phyloP scores from a whole-genome alignment of 2,329 filamentous ascomycete species.

The Trichophyton equinum region DNA sequence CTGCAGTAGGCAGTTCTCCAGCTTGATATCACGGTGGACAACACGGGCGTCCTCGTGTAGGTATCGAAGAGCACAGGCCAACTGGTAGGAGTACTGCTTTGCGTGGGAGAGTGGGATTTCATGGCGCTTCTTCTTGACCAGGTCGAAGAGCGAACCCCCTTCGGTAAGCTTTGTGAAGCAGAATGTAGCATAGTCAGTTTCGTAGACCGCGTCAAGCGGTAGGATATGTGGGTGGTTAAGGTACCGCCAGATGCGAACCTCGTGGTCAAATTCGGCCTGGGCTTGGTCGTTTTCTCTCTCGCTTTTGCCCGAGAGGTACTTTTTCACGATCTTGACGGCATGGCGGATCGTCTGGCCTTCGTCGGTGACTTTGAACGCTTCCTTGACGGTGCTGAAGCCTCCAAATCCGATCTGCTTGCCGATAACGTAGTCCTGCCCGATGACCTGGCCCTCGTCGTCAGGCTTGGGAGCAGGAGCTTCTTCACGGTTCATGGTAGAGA shows the following conservation, averaged over 20 bases:
- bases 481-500: constrained; percentile 40
- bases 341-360: constrained; percentile 39
- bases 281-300: constrained; percentile 52
- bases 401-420: constrained; percentile 54
- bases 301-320: constrained; percentile 41
- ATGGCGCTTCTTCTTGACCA: constrained; percentile 44
- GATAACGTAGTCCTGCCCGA: constrained; percentile 54
- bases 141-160: constrained; percentile 52
- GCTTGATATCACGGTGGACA: constrained; percentile 56
- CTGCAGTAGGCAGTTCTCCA: constrained; percentile 51
- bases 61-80: constrained; percentile 53
- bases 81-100: constrained; percentile 49
- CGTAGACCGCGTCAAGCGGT: constrained; percentile 50
- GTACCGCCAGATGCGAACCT: constrained; percentile 55
- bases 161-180: constrained; percentile 54
- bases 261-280: constrained; percentile 56
- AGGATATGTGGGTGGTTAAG: constrained; percentile 51
- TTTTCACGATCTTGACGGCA: constrained; percentile 57
- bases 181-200: constrained; percentile 55
- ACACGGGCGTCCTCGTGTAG: constrained; percentile 55
- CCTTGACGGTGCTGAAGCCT: constrained; percentile 55
- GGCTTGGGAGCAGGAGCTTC: constrained; percentile 37
- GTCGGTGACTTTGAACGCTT: constrained; percentile 51
- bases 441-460: constrained; percentile 55
- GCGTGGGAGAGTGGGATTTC: constrained; percentile 42